Percentiles rank a stretch among this genome's conserved stretches.
These are phyloP conservation scores for Emydomyces testavorans DNA, from an alignment of 2,329 filamentous ascomycete genomes.

Conservation along the genomic window DNA sequence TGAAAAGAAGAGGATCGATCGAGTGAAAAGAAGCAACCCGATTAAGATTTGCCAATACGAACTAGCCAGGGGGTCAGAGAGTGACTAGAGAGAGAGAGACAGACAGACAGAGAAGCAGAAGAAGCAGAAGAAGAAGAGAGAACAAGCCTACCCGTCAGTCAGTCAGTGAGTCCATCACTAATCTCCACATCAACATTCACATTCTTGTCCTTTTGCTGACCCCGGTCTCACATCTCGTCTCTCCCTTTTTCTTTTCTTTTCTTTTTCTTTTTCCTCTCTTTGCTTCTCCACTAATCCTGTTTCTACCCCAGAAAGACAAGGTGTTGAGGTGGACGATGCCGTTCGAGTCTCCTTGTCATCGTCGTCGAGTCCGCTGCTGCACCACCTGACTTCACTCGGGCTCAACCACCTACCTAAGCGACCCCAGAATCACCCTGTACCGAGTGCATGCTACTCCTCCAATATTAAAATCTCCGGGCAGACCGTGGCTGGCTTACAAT, in stretches of 20 bases:
- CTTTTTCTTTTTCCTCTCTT: not conserved
- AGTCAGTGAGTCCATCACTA: too few species aligned
- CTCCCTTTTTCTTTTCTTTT: not conserved
- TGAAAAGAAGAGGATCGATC: not conserved
- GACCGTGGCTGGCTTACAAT: not conserved
- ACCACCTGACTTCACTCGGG: not conserved
- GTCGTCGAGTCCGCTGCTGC: slow-evolving; percentile 7
- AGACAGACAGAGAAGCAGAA: too few species aligned
- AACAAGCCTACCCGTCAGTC: too few species aligned
- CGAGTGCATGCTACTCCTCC: not conserved
- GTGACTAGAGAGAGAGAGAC: not conserved
- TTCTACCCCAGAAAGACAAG: not conserved
- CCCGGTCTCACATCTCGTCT: not conserved
- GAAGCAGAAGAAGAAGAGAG: too few species aligned
- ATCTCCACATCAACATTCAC: not conserved
- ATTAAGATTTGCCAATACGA: not conserved
- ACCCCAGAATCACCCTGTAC: not conserved
- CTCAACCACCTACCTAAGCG: not conserved
- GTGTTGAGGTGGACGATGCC: not conserved
- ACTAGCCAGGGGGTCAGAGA: not conserved
- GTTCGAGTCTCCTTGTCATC: not conserved
- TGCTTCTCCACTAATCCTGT: not conserved
- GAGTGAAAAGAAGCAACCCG: not conserved
- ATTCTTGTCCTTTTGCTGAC: not conserved
- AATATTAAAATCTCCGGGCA: not conserved